Conservation (phyloP, 2,329 filamentous ascomycete genomes). For the Aureobasidium namibiae region DNA sequence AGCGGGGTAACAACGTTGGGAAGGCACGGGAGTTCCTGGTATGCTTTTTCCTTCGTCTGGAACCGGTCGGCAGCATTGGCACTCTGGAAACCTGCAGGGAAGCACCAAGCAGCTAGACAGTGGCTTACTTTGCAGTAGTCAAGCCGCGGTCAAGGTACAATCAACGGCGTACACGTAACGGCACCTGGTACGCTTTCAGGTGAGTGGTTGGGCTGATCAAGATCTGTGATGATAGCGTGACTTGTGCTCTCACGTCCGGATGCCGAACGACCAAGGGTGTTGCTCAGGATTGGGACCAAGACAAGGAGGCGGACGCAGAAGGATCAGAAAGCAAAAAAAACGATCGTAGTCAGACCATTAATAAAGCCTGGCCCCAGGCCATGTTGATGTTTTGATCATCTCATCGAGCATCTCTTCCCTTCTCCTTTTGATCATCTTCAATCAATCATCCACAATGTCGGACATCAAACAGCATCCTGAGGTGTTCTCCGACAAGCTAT, state of each 20-base stretch:
- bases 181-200: background rate
- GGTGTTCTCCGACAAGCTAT: background rate
- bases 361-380: background rate
- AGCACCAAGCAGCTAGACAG: background rate
- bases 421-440: background rate
- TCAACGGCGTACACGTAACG: conserved; percentile 6
- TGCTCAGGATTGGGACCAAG: background rate
- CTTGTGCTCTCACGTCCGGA: background rate
- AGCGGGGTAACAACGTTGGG: conserved; percentile 7
- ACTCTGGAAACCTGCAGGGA: conserved; percentile 7
- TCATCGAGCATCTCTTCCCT: background rate
- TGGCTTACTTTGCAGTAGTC: background rate
- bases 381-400: background rate
- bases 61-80: background rate
- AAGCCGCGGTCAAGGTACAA: conserved; percentile 4
- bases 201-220: background rate
- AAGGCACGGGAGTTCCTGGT: background rate
- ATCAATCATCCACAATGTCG: background rate
- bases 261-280: background rate
- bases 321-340: background rate
- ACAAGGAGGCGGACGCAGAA: background rate
- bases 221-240: conserved; percentile 10
- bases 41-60: background rate
- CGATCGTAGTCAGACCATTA: background rate
- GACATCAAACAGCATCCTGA: background rate